Conservation (phyloP, 2,329 filamentous ascomycete species). For the Xylariaceae sp. region DNA sequence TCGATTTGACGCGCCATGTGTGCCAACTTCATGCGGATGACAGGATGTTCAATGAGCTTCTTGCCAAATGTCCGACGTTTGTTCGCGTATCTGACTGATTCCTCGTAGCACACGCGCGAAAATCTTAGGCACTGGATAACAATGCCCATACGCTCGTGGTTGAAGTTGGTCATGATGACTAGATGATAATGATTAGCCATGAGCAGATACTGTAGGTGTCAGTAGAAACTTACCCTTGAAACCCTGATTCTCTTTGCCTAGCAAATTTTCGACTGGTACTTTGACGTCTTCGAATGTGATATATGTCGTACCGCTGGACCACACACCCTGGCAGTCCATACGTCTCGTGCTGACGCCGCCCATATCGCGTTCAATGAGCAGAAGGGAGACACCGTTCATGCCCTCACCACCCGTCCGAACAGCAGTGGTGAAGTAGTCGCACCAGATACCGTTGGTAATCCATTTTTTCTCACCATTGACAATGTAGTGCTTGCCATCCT, state of each 20-base stretch:
- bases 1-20: conserved; percentile 99
- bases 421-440: conserved; percentile 96
- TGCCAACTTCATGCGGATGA: conserved; percentile 96
- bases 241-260: conserved; percentile 97
- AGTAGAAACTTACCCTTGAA: conserved; percentile 71
- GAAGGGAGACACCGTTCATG: conserved; percentile 90
- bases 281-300: conserved; percentile 99
- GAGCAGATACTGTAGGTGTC: background rate
- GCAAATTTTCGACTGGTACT: conserved; percentile 97
- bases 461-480: conserved; percentile 99
- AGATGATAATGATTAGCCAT: conserved; percentile 18
- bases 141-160: conserved; percentile 98
- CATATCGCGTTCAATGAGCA: conserved; percentile 86
- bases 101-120: conserved; percentile 95
- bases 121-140: conserved; percentile 98
- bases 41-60: conserved; percentile 93
- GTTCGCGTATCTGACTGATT: conserved; percentile 94
- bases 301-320: conserved; percentile 94
- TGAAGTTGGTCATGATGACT: conserved; percentile 99
- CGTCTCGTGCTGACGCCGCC: conserved; percentile 90
- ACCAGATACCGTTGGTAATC: conserved; percentile 98
- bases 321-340: conserved; percentile 99
- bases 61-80: conserved; percentile 97
- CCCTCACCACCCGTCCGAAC: conserved; percentile 87
- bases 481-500: conserved; percentile 98